Conservation (phyloP, 2,329 filamentous ascomycete species). For the Onygena corvina region DNA sequence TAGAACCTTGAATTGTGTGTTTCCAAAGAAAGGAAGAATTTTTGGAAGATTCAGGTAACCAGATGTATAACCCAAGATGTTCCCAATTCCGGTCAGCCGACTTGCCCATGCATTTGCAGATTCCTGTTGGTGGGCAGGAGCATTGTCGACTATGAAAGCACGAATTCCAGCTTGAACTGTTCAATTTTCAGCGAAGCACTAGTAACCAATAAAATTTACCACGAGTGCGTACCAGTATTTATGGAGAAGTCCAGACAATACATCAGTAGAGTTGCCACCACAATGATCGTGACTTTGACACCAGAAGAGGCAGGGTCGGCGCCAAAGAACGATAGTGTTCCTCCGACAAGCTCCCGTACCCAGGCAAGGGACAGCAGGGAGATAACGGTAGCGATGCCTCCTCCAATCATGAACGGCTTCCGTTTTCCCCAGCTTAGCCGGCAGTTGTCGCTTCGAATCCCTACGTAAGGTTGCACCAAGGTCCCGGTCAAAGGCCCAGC, state of each 20-base stretch:
- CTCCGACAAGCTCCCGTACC: slow-evolving; percentile 59
- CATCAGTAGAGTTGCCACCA: slow-evolving; percentile 72
- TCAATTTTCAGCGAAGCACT: slow-evolving; percentile 12
- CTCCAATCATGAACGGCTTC: slow-evolving; percentile 68
- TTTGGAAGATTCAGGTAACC: slow-evolving; percentile 70
- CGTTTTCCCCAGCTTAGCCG: slow-evolving; percentile 62
- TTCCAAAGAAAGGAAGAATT: slow-evolving; percentile 65
- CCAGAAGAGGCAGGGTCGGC: slow-evolving; percentile 52
- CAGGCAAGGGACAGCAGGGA: slow-evolving; percentile 61
- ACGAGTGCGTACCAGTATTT: slow-evolving; percentile 57
- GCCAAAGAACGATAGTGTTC: slow-evolving; percentile 58
- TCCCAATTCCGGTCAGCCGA: slow-evolving; percentile 72
- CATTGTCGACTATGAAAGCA: slow-evolving; percentile 87
- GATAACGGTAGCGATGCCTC: slow-evolving; percentile 53
- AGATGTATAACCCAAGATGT: slow-evolving; percentile 79
- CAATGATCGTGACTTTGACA: slow-evolving; percentile 56
- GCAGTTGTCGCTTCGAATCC: slow-evolving; percentile 69
- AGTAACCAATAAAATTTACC: background rate
- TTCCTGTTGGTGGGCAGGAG: slow-evolving; percentile 86
- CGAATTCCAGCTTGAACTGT: slow-evolving; percentile 78
- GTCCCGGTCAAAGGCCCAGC: slow-evolving; percentile 67
- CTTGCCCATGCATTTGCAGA: slow-evolving; percentile 90
- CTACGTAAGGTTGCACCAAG: slow-evolving; percentile 70
- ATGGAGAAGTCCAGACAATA: slow-evolving; percentile 90
- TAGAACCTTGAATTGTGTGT: slow-evolving; percentile 85